Conservation (phyloP, 345 rosid species). For the Dimocarpus longan region DNA sequence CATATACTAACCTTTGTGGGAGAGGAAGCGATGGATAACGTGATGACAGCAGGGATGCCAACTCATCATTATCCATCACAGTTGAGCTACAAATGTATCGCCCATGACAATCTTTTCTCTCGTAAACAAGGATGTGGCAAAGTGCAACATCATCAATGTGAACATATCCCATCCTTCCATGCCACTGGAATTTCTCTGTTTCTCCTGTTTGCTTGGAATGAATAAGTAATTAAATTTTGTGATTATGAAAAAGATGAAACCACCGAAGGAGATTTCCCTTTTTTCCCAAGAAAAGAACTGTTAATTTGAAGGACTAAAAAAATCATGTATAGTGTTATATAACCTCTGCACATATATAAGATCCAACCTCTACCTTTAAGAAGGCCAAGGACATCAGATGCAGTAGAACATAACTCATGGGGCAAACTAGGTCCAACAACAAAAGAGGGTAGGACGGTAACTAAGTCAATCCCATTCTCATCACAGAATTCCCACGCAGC, state of each 20-base stretch:
- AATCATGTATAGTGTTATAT: too few species aligned
- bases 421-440: constrained; percentile 86
- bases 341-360: too few species aligned
- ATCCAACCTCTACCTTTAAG: constrained; percentile 54
- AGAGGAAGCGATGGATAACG: constrained; percentile 66
- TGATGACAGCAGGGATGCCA: constrained; percentile 51
- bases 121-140: constrained; percentile 72
- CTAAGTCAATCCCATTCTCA: constrained; percentile 58
- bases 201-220: constrained; percentile 46
- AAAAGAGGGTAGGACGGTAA: constrained; percentile 73
- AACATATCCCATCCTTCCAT: constrained; percentile 90
- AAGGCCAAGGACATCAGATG: constrained; percentile 77
- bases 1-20: constrained; percentile 50
- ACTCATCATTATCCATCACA: constrained; percentile 55
- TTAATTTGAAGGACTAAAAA: too few species aligned
- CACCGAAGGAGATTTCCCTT: neutral
- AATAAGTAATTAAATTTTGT: neutral
- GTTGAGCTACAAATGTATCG: constrained; percentile 72
- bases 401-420: constrained; percentile 69
- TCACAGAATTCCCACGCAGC: constrained; percentile 89
- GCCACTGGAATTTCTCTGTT: constrained; percentile 65
- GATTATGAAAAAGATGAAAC: neutral
- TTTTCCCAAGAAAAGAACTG: too few species aligned
- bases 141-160: constrained; percentile 90
- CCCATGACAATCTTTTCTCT: constrained; percentile 51